Conservation (phyloP, 129 eudicot genomes). For the Chrysanthemum makinoi region DNA sequence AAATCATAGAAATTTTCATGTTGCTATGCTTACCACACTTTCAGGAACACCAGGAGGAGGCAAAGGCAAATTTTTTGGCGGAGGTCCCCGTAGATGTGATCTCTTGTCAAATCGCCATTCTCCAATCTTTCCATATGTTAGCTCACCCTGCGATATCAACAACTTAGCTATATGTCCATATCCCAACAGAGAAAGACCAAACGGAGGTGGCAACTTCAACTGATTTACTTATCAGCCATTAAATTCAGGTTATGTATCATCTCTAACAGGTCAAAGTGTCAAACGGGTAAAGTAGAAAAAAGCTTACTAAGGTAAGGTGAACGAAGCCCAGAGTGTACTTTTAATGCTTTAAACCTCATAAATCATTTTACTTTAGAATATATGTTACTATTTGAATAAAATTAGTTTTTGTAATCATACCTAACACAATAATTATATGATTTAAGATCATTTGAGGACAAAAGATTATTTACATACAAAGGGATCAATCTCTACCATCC, state of each 20-base stretch:
- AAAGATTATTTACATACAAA: too few relatives aligned
- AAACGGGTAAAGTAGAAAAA: background rate
- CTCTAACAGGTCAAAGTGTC: background rate
- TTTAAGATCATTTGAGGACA: too few relatives aligned
- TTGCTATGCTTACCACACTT: constrained; percentile 58
- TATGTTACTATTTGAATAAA: background rate
- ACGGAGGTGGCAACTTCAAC: background rate
- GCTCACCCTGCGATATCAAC: constrained; percentile 49
- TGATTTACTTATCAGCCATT: background rate
- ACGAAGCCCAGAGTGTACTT: background rate
- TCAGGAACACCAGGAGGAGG: constrained; percentile 84
- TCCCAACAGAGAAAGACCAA: background rate
- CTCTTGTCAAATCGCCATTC: constrained; percentile 81
- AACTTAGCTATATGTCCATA: background rate
- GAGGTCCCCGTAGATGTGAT: constrained; percentile 59
- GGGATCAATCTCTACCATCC: too few relatives aligned
- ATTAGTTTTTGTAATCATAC: background rate
- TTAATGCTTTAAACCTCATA: background rate
- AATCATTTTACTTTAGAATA: background rate
- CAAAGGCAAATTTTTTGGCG: constrained; percentile 53
- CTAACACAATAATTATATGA: background rate
- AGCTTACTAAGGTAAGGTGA: background rate
- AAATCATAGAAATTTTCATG: background rate
- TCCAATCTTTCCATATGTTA: constrained; percentile 72
- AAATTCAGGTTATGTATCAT: background rate